Percentiles rank a stretch among this genome's conserved stretches.
phyloP scores from a whole-genome alignment of 306 rosid species.

The Ziziphus jujuba region DNA sequence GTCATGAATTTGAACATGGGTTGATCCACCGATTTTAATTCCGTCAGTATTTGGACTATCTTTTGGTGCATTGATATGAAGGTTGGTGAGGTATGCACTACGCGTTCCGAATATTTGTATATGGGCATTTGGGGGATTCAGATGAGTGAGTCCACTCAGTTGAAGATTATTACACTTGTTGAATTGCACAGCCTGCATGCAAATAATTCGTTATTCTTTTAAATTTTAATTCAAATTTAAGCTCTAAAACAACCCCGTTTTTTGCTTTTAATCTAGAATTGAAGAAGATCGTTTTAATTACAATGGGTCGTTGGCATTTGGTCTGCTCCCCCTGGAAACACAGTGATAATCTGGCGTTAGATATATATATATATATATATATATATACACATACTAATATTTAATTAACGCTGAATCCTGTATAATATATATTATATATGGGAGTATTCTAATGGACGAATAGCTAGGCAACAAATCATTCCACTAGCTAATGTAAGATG shows the following conservation, averaged over 20 bases:
- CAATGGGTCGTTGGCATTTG: neutral
- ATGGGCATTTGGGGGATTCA: neutral
- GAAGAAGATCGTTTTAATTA: neutral
- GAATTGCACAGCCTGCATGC: neutral
- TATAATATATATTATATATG: no score
- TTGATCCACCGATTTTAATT: neutral
- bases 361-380: no score
- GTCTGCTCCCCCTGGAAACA: neutral
- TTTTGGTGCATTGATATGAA: neutral
- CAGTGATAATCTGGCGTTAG: neutral
- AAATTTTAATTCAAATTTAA: neutral
- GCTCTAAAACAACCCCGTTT: neutral
- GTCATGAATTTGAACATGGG: neutral
- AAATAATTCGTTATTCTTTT: neutral
- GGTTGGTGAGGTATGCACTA: neutral
- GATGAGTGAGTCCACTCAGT: neutral
- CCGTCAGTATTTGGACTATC: constrained; percentile 1
- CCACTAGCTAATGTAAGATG: no score
- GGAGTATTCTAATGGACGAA: no score
- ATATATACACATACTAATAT: no score
- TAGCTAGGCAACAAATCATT: no score
- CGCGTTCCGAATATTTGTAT: neutral
- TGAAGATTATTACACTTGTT: neutral
- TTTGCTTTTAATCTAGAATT: neutral
- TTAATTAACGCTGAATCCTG: no score